These are phyloP conservation scores for Coemansia sp. DNA, from an alignment of 192 early-diverging fungal genomes.

Conservation along the genomic window DNA sequence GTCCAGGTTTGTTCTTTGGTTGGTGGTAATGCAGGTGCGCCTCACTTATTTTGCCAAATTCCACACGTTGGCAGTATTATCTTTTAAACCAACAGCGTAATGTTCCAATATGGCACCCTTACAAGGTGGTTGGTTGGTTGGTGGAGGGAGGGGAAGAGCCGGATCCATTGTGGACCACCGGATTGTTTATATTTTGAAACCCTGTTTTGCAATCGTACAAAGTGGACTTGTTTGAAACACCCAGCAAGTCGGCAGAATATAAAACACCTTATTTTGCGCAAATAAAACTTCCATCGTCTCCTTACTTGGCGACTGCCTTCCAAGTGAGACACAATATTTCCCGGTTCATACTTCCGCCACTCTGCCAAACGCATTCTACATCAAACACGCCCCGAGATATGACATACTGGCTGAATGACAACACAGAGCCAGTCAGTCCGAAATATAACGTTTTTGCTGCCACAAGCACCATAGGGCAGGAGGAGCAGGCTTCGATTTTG, in stretches of 20 bases:
- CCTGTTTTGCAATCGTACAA: no score
- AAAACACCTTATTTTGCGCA: not conserved
- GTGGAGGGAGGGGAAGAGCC: no score
- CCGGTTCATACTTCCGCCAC: slow-evolving; percentile 62
- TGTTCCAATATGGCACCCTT: no score
- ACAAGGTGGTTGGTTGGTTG: no score
- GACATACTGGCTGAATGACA: slow-evolving; percentile 70
- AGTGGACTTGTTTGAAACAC: no score
- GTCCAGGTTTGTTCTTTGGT: not conserved
- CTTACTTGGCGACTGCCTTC: not conserved
- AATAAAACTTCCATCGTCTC: not conserved
- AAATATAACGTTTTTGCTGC: slow-evolving; percentile 95
- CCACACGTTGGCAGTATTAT: not conserved
- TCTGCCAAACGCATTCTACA: slow-evolving; percentile 62
- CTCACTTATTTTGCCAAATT: not conserved
- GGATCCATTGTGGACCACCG: no score
- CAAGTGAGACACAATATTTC: slow-evolving; percentile 71
- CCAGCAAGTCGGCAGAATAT: not conserved
- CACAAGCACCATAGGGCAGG: slow-evolving; percentile 55
- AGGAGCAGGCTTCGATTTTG: no score
- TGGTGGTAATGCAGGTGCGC: no score
- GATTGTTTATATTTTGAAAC: no score
- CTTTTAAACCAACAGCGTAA: not conserved
- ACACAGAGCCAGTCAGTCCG: slow-evolving; percentile 85
- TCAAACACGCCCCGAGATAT: slow-evolving; percentile 56